Conservation (phyloP, 2,329 filamentous ascomycete species). For the Cladosporium sp. region DNA sequence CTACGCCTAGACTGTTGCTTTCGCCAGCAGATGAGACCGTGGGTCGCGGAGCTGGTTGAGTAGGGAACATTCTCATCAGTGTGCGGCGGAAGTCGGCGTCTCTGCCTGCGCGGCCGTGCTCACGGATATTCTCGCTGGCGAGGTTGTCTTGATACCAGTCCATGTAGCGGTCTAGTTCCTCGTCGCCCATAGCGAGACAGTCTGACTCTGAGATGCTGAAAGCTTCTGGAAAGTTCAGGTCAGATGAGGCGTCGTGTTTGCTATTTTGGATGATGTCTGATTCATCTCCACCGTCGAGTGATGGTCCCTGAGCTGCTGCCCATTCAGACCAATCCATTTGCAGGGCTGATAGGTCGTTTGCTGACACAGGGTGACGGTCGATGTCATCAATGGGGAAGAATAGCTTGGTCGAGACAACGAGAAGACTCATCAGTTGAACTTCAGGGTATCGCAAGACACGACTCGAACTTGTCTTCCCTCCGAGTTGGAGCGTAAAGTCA, state of each 20-base stretch:
- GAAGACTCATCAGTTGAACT: constrained; percentile 66
- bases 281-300: background rate
- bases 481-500: constrained; percentile 39
- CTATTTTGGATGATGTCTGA: constrained; percentile 21
- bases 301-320: constrained; percentile 51
- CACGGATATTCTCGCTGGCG: constrained; percentile 48
- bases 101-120: constrained; percentile 32
- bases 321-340: constrained; percentile 73
- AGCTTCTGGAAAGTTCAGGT: constrained; percentile 41
- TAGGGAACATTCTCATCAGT: constrained; percentile 46
- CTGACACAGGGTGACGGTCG: constrained; percentile 51
- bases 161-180: constrained; percentile 72
- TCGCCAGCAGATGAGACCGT: background rate
- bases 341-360: constrained; percentile 59
- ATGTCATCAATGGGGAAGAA: constrained; percentile 71
- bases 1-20: background rate
- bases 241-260: constrained; percentile 21
- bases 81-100: constrained; percentile 43
- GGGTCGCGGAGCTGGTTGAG: constrained; percentile 4
- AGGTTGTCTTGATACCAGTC: constrained; percentile 75
- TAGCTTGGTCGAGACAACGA: constrained; percentile 77
- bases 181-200: constrained; percentile 60
- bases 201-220: constrained; percentile 61
- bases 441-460: constrained; percentile 68
- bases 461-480: constrained; percentile 36